Evolutionary conservation across 1,139 yeast genomes (phyloP), one percentile per base, ranked within the genome.

Genomic region (Scheffersomyces quercinus): DNA sequence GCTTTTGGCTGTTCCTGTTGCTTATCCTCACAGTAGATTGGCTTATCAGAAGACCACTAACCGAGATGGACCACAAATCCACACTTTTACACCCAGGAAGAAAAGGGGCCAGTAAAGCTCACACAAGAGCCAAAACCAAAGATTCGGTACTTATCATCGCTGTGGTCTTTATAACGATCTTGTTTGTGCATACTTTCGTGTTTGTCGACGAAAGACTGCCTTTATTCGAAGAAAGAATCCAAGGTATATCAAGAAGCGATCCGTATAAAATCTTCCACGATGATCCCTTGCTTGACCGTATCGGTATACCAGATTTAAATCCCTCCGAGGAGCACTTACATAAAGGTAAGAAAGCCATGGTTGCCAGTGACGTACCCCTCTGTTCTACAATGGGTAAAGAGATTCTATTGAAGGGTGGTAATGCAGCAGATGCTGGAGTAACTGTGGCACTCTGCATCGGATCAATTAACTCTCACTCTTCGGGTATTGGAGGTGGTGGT

Each of bases 401-500:
- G 3, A 81, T 89, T 15, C 64, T 89, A 15, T 55, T 66, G 31
- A 77, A 77, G 13, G 93, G 93, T 2, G 86, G 85, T 40, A 73
- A 72, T 48, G 97, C 97, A 1, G 97, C 96, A 0, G 98, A 93
- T 60, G 96, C 97, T 0, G 89, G 96, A 0, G 84, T 93, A 2
- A 86, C 96, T 0, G 88, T 88, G 14, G 89, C 96, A 0, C 70
- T 93, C 26, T 93, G 99, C 60, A 81, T 93, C 32, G 98, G 98
- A 2, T 75, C 88, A 44, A 67, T 88, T 35, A 88, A 88, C 59
- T 83, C 90, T 48, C 90, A 83, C 59, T 85, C 91, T 38, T 82
- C 95, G 3, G 98, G 99, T 0, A 82, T 91, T 39, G 99, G 99
- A 2, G 99, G 98, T 3, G 97, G 97, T 8, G 88, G 86, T 0